A percentile compares a stretch with the other conserved stretches of the same genome.
phyloP scores from a whole-genome alignment of 148 eudicot genomes.

The Rhododendron williamsianum region DNA sequence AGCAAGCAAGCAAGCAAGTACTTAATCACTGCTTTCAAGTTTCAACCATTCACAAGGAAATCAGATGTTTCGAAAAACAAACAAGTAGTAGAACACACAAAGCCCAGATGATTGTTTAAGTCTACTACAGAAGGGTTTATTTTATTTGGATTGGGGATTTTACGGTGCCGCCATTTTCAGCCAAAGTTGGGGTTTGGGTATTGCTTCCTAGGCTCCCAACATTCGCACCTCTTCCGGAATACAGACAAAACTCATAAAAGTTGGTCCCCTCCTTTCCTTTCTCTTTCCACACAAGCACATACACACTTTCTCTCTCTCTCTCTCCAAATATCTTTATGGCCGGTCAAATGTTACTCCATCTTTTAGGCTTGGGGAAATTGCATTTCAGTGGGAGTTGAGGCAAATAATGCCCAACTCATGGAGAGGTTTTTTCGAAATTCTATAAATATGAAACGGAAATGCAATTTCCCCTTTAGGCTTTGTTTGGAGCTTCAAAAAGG shows the following conservation, averaged over 20 bases:
- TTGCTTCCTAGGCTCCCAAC: constrained; percentile 46
- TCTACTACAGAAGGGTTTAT: neutral
- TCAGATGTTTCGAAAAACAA: neutral
- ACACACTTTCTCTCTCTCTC: neutral
- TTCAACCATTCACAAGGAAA: neutral
- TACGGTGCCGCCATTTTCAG: constrained; percentile 22
- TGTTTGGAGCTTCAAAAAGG: neutral
- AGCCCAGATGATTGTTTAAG: neutral
- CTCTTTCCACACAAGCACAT: neutral
- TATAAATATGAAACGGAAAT: too few species aligned
- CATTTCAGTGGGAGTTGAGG: too few species aligned
- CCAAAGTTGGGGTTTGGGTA: constrained; percentile 12
- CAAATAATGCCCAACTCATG: too few species aligned
- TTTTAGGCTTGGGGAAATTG: neutral
- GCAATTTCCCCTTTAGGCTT: too few species aligned
- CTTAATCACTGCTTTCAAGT: neutral
- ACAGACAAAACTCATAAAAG: constrained; percentile 13
- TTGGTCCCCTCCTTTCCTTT: constrained; percentile 14
- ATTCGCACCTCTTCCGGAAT: constrained; percentile 29
- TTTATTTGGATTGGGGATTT: neutral
- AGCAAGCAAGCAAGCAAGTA: neutral
- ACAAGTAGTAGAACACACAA: neutral
- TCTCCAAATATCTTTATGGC: neutral
- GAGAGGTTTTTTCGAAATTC: too few species aligned
- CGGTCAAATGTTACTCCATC: neutral